These are phyloP conservation scores for Claviceps sorghi DNA, from an alignment of 2,329 filamentous ascomycete species.

Conservation along the genomic window DNA sequence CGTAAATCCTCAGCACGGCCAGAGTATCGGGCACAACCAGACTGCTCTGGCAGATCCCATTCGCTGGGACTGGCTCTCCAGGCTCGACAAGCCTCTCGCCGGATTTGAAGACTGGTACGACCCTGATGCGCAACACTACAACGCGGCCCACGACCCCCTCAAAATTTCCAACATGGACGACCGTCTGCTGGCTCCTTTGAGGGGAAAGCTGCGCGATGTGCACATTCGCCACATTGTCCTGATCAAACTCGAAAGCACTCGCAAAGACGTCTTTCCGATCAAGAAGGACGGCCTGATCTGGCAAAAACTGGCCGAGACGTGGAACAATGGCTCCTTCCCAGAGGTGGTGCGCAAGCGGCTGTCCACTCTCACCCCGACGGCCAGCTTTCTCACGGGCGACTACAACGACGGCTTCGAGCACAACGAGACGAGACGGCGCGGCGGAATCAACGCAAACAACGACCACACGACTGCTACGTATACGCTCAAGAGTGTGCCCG, in stretches of 20 bases:
- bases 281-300: slow-evolving; percentile 25
- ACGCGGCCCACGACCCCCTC: slow-evolving; percentile 21
- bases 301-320: slow-evolving; percentile 19
- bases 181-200: slow-evolving; percentile 15
- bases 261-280: slow-evolving; percentile 29
- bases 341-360: slow-evolving; percentile 15
- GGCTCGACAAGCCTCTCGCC: slow-evolving; percentile 4
- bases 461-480: slow-evolving; percentile 27
- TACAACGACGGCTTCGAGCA: slow-evolving; percentile 20
- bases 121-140: slow-evolving; percentile 17
- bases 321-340: slow-evolving; percentile 18
- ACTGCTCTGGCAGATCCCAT: slow-evolving; percentile 14
- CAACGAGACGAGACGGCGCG: slow-evolving; percentile 14
- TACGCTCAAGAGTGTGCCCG: slow-evolving; percentile 28
- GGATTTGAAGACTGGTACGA: slow-evolving; percentile 17
- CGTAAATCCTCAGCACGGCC: slow-evolving; percentile 12
- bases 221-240: slow-evolving; percentile 28
- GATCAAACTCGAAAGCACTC: slow-evolving; percentile 28
- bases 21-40: slow-evolving; percentile 15
- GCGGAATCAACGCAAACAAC: slow-evolving; percentile 25
- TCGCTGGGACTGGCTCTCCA: slow-evolving; percentile 13
- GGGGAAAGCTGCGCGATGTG: slow-evolving; percentile 14
- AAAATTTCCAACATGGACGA: slow-evolving; percentile 26
- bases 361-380: slow-evolving; percentile 16
- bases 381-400: slow-evolving; percentile 20